Percentiles rank a stretch among this genome's conserved stretches.
Conservation (phyloP, 2,329 filamentous ascomycete species). For the Nemania sp. region DNA sequence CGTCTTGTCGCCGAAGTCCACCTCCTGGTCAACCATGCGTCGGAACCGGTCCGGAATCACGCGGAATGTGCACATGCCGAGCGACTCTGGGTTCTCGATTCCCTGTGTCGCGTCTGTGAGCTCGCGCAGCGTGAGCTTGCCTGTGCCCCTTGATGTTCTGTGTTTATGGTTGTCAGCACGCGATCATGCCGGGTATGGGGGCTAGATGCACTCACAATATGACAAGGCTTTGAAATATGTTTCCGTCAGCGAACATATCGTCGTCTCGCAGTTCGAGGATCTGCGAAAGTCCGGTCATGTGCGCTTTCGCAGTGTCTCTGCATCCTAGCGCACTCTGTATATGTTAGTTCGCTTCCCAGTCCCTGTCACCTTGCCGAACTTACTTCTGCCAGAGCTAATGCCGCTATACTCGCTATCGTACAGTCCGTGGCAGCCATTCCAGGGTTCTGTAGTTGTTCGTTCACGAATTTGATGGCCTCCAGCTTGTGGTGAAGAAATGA, state of each 20-base stretch:
- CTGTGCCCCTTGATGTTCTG: slow-evolving; percentile 30
- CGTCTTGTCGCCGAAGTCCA: slow-evolving; percentile 24
- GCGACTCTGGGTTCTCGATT: slow-evolving; percentile 26
- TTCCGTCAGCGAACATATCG: slow-evolving; percentile 24
- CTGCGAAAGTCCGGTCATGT: slow-evolving; percentile 29
- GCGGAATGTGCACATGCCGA: slow-evolving; percentile 25
- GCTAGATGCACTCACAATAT: slow-evolving; percentile 25
- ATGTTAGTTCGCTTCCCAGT: slow-evolving; percentile 9
- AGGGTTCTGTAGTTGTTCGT: slow-evolving; percentile 31
- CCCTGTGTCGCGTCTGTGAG: slow-evolving; percentile 24
- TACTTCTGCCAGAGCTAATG: slow-evolving; percentile 31
- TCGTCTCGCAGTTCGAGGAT: slow-evolving; percentile 27
- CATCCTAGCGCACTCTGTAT: slow-evolving; percentile 30
- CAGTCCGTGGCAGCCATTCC: slow-evolving; percentile 23
- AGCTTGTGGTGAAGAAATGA: slow-evolving; percentile 32
- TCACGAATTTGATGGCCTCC: slow-evolving; percentile 33
- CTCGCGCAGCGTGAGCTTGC: slow-evolving; percentile 27
- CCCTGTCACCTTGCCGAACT: neutral
- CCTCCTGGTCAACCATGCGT: slow-evolving; percentile 22
- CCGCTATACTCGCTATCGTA: slow-evolving; percentile 31
- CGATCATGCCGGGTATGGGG: too few species aligned
- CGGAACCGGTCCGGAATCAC: slow-evolving; percentile 24
- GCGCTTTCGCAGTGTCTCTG: slow-evolving; percentile 29
- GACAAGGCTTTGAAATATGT: slow-evolving; percentile 29
- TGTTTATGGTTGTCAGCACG: neutral